Evolutionary conservation across 768 basidiomycete species (phyloP).

Genomic region (Candolleomyces eurysporus): DNA sequence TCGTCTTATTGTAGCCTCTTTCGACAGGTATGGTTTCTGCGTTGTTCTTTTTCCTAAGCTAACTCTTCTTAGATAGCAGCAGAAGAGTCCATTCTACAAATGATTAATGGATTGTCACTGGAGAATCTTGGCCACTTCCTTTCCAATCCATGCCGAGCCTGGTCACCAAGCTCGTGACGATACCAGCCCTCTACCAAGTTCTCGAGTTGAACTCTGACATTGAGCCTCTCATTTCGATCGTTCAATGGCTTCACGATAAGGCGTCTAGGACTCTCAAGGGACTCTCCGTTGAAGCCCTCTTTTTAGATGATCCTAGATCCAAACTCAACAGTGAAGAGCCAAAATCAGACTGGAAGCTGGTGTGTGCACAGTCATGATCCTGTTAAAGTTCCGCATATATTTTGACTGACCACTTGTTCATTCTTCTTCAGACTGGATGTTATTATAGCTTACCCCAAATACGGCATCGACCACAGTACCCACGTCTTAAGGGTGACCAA

Average conservation of each 20-base stretch:
- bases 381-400: background rate
- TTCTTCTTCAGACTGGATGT: constrained; percentile 21
- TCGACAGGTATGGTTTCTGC: background rate
- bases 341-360: background rate
- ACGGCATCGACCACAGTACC: constrained; percentile 25
- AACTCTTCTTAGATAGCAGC: too few species aligned
- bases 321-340: background rate
- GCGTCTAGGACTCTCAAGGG: background rate
- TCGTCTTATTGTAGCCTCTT: background rate
- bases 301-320: background rate
- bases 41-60: too few species aligned
- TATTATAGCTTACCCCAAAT: constrained; percentile 30
- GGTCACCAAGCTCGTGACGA: background rate
- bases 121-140: constrained; percentile 9
- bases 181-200: constrained; percentile 1
- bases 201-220: background rate
- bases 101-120: constrained; percentile 14
- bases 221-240: background rate
- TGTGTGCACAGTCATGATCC: too few species aligned
- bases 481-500: constrained; percentile 12
- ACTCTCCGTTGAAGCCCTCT: background rate
- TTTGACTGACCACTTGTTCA: background rate
- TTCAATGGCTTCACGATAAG: background rate
- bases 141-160: background rate
- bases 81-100: constrained; percentile 21